phyloP scores from a whole-genome alignment of 805 yeast genomes.

The Yarrowia sp. region DNA sequence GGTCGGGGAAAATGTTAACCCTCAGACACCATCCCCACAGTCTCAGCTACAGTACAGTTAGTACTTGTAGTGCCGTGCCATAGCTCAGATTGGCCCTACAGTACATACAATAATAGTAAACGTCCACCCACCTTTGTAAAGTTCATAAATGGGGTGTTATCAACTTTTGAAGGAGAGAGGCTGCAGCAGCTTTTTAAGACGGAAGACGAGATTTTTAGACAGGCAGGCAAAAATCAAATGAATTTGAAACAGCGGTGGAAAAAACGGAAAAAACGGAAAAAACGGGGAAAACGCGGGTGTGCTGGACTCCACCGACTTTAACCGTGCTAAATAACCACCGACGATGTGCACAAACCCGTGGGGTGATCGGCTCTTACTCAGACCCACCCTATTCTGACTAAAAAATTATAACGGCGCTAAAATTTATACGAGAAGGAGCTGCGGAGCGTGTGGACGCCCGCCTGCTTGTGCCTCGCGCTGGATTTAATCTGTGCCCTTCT shows the following conservation, averaged over 20 bases:
- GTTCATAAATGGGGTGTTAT: slow-evolving; percentile 25
- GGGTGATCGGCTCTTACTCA: not conserved
- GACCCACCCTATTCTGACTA: slow-evolving; percentile 6
- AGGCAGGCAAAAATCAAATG: not conserved
- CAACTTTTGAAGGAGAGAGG: not conserved
- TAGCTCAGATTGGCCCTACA: no score
- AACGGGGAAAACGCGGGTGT: no score
- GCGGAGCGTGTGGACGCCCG: not conserved
- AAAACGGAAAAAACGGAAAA: not conserved
- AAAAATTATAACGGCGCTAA: not conserved
- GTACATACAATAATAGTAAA: no score
- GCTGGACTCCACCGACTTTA: not conserved
- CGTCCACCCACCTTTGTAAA: slow-evolving; percentile 1
- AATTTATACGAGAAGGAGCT: slow-evolving; percentile 3
- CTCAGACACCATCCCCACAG: no score
- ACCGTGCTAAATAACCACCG: not conserved
- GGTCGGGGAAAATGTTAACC: not conserved
- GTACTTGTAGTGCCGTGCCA: no score
- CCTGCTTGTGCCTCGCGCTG: not conserved
- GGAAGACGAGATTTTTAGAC: not conserved
- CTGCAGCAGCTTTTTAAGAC: not conserved
- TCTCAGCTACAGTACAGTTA: no score
- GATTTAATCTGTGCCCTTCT: not conserved
- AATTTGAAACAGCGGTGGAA: not conserved
- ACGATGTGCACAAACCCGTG: not conserved